These are phyloP conservation scores for Lanmaoa rubissima DNA, from an alignment of 768 basidiomycete genomes.

Conservation along the genomic window DNA sequence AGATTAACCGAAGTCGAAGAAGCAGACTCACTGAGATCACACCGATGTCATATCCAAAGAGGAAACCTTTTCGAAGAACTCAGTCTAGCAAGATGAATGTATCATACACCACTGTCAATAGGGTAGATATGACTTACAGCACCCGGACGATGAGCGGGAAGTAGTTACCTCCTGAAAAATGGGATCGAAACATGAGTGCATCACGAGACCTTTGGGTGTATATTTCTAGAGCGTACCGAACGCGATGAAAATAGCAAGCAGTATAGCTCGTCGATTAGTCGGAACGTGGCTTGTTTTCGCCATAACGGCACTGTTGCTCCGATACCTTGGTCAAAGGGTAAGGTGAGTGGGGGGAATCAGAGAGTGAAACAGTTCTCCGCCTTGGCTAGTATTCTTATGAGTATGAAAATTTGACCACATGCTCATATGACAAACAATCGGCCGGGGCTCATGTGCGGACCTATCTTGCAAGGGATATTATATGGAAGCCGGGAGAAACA, in stretches of 20 bases:
- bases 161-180: constrained; percentile 8
- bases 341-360: background rate
- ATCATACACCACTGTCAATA: background rate
- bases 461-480: background rate
- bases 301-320: background rate
- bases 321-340: background rate
- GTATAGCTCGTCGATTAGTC: constrained; percentile 11
- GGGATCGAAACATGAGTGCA: background rate
- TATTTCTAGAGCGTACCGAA: constrained; percentile 8
- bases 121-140: background rate
- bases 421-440: constrained; percentile 3
- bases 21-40: constrained; percentile 13
- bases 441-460: background rate
- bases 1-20: background rate
- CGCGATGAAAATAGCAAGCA: constrained; percentile 16
- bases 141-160: background rate
- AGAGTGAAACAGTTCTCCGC: background rate
- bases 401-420: background rate
- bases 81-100: constrained; percentile 1
- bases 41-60: constrained; percentile 16
- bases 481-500: background rate
- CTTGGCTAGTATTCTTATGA: background rate
- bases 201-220: background rate
- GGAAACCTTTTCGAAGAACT: constrained; percentile 6
- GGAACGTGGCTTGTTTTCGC: constrained; percentile 1